These are phyloP conservation scores for Tuber indicum DNA, from an alignment of 495 filamentous ascomycete species.

Conservation along the genomic window DNA sequence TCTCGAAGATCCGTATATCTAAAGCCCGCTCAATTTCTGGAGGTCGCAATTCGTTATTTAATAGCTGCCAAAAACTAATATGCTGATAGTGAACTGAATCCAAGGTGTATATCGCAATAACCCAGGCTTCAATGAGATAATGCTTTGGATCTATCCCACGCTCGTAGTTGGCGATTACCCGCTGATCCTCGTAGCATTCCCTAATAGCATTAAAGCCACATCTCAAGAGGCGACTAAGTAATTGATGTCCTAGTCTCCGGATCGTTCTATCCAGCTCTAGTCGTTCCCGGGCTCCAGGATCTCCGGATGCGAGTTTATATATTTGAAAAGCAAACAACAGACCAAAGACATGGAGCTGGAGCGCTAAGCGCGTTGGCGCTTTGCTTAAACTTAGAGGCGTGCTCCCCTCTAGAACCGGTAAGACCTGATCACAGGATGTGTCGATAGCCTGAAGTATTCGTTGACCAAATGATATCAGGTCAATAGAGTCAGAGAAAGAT, in stretches of 20 bases:
- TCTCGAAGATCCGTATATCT: conserved; percentile 59
- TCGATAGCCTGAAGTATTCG: conserved; percentile 41
- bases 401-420: conserved; percentile 14
- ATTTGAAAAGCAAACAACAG: conserved; percentile 33
- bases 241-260: conserved; percentile 39
- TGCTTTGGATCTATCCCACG: conserved; percentile 59
- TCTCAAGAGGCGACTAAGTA: conserved; percentile 46
- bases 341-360: conserved; percentile 30
- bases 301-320: conserved; percentile 36
- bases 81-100: conserved; percentile 47
- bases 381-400: conserved; percentile 11
- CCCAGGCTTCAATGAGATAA: conserved; percentile 56
- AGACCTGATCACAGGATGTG: conserved; percentile 29
- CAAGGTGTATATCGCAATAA: conserved; percentile 59
- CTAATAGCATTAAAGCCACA: conserved; percentile 52
- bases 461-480: conserved; percentile 36
- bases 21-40: conserved; percentile 39
- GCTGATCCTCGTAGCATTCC: conserved; percentile 58
- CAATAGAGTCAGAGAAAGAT: conserved; percentile 31
- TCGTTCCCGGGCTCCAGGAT: conserved; percentile 39
- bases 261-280: conserved; percentile 45
- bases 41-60: conserved; percentile 47
- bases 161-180: conserved; percentile 52
- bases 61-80: conserved; percentile 54
- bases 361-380: conserved; percentile 24